Percentiles rank a stretch among this genome's conserved stretches.
These are phyloP conservation scores for Guillardia theta DNA, from an alignment of 78 protist species.

Conservation along the genomic window DNA sequence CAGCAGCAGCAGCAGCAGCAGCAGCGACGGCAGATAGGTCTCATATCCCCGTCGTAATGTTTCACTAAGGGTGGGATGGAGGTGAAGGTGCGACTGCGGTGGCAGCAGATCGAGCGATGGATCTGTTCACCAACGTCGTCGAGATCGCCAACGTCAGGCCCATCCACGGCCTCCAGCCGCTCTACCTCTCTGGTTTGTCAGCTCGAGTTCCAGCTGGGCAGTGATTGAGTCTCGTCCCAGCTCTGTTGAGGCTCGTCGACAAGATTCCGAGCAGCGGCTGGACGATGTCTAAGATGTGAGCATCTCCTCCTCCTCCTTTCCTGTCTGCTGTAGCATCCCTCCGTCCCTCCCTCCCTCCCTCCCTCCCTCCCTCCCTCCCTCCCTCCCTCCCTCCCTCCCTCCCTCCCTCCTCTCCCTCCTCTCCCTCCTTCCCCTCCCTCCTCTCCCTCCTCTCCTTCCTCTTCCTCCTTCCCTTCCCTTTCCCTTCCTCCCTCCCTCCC, in stretches of 20 bases:
- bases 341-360: neutral
- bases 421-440: neutral
- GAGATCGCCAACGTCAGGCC: neutral
- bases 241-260: too few relatives aligned
- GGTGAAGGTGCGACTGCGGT: too few relatives aligned
- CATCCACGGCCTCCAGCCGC: neutral
- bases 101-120: too few relatives aligned
- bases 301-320: neutral
- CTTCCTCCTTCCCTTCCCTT: neutral
- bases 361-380: neutral
- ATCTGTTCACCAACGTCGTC: neutral
- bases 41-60: too few relatives aligned
- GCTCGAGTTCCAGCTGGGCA: too few relatives aligned
- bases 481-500: neutral
- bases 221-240: too few relatives aligned
- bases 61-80: too few relatives aligned
- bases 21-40: too few relatives aligned
- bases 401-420: neutral
- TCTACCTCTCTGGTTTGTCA: neutral
- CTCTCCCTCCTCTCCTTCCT: neutral
- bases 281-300: too few relatives aligned
- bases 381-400: neutral
- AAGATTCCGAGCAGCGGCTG: too few relatives aligned
- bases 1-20: too few relatives aligned
- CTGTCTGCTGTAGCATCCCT: too few relatives aligned